Base-by-base conservation (phyloP, 2,329 filamentous ascomycete genomes). In the Monilinia aucupariae region DNA sequence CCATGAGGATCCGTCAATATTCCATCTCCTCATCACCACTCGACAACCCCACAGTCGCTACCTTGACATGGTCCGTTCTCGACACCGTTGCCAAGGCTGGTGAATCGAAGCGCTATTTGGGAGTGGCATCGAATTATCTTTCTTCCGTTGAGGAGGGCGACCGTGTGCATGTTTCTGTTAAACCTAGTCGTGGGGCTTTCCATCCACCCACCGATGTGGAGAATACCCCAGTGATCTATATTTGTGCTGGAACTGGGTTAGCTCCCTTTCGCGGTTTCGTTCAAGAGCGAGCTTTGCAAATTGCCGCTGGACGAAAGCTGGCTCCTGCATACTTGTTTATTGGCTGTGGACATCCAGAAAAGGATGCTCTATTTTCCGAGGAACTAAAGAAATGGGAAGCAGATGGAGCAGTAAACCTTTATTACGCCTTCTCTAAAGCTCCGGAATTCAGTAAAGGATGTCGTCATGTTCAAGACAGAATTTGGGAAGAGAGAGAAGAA, bases 1-100 rank as follows among this genome's bases (percentile, higher is more conserved):
- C 89, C 0, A 90, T 94, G 85, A 85, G 89, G 34, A 81, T 90
- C 47, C 82, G 89, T n/a, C 87, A 90, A 73, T 92, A 92, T 78
- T 90, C 86, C 39, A 91, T 92, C 71, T 91, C 89, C 0, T 91
- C 88, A 0, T 90, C 88, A 0, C 87, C 89, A 0, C 78, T 90
- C 0, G 43, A 61, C 13, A 87, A 96, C 59, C 79, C 96, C 2
- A 78, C 94, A 4, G 70, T 74, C 6, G 83, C 82, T 1, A 78
- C 78, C 10, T 79, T 96, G 27, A 92, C 84, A 0, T 86, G 84
- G 72, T 78, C 78, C 12, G 81, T 87, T 2, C 76, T 85, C 43
- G 78, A 81, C 59, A 75, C 77, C 4, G 77, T 78, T 0, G 78
- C 80, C 0, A 69, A 67, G 32, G 76, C 74, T 4, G 72, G 74